These are phyloP conservation scores for Endocalyx cinctus DNA, from an alignment of 2,329 filamentous ascomycete species.

Conservation along the genomic window DNA sequence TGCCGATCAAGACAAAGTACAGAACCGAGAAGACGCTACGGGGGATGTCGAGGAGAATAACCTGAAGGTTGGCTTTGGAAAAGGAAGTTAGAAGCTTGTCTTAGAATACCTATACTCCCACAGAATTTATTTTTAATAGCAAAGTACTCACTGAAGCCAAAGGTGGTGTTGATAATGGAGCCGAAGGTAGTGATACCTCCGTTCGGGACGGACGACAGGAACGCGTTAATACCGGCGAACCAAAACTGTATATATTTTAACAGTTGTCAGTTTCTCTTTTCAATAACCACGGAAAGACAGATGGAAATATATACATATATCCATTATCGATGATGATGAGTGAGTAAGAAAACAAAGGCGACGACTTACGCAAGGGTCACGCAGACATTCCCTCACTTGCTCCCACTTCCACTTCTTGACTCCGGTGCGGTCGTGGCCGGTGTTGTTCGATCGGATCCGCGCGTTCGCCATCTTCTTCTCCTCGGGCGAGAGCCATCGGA, in stretches of 20 bases:
- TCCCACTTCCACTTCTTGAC: conserved; percentile 34
- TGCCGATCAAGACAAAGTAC: conserved; percentile 30
- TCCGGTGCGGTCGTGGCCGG: conserved; percentile 31
- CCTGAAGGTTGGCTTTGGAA: conserved; percentile 27
- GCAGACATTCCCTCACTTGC: conserved; percentile 30
- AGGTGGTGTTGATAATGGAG: conserved; percentile 29
- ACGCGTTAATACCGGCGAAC: conserved; percentile 33
- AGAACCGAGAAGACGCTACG: conserved; percentile 27
- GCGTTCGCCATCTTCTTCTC: conserved; percentile 33
- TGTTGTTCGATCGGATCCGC: conserved; percentile 32
- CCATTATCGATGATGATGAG: too few relatives aligned
- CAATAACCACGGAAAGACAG: too few relatives aligned
- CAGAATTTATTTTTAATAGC: too few relatives aligned
- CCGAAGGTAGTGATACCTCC: conserved; percentile 31
- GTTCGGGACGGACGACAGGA: conserved; percentile 31
- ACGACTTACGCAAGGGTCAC: conserved; percentile 26
- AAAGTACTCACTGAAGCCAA: conserved; percentile 33
- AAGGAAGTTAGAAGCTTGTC: too few relatives aligned
- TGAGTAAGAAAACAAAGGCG: too few relatives aligned
- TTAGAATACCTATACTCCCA: too few relatives aligned
- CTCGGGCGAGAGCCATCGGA: conserved; percentile 30
- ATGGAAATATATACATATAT: too few relatives aligned
- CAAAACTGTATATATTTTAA: too few relatives aligned
- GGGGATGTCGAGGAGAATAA: conserved; percentile 32
- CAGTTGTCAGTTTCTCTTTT: too few relatives aligned